Evolutionary conservation across 2,329 filamentous ascomycete species (phyloP).

Genomic region (Fusarium nygamai): DNA sequence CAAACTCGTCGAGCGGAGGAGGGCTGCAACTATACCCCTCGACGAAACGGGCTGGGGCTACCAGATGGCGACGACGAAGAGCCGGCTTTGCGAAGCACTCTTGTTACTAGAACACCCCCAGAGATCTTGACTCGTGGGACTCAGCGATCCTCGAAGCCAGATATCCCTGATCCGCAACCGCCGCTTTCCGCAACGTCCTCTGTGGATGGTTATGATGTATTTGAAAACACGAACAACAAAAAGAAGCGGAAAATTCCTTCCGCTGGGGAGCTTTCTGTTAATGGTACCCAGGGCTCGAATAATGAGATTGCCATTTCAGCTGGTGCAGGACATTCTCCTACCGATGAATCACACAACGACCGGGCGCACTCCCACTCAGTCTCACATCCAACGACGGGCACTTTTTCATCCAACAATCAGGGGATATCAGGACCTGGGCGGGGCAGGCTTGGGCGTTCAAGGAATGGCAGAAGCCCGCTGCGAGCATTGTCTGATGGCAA

Average conservation of each 20-base stretch:
- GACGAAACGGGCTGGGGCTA: slow-evolving; percentile 56
- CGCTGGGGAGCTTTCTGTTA: slow-evolving; percentile 73
- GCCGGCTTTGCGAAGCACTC: slow-evolving; percentile 47
- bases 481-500: slow-evolving; percentile 68
- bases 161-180: slow-evolving; percentile 61
- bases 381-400: slow-evolving; percentile 53
- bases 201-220: slow-evolving; percentile 91
- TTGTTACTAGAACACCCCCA: slow-evolving; percentile 59
- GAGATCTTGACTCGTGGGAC: slow-evolving; percentile 56
- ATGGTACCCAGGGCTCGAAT: slow-evolving; percentile 51
- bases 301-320: slow-evolving; percentile 49
- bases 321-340: slow-evolving; percentile 30
- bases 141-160: slow-evolving; percentile 55
- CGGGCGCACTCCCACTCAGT: slow-evolving; percentile 36
- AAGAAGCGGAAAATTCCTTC: slow-evolving; percentile 99
- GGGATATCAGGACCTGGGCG: slow-evolving; percentile 87
- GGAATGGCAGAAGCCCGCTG: slow-evolving; percentile 70
- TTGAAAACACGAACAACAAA: slow-evolving; percentile 99
- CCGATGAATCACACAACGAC: slow-evolving; percentile 46
- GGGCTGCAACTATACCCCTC: slow-evolving; percentile 39
- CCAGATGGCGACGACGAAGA: slow-evolving; percentile 72
- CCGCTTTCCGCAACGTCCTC: slow-evolving; percentile 76
- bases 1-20: slow-evolving; percentile 39
- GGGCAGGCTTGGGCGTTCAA: slow-evolving; percentile 79
- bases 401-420: slow-evolving; percentile 58